Evolutionary conservation across 306 rosid genomes (phyloP).

Genomic region (Malus fusca): DNA sequence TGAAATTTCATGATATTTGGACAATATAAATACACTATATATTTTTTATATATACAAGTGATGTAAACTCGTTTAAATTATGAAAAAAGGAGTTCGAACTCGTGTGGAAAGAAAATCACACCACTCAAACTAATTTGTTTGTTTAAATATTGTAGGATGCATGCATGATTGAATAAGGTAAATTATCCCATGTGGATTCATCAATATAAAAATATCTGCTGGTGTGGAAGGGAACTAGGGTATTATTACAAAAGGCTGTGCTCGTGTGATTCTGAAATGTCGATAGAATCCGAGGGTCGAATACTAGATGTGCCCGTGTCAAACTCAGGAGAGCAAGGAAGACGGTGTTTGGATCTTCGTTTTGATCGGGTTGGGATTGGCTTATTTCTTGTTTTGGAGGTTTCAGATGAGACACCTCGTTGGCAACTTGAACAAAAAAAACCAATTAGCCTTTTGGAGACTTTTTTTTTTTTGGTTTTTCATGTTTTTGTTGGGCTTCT

Average conservation of each 20-base stretch:
- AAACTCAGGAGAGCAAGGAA: constrained; percentile 27
- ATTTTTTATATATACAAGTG: too few relatives aligned
- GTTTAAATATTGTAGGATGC: neutral
- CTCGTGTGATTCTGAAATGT: too few relatives aligned
- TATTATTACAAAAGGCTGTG: too few relatives aligned
- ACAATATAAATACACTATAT: too few relatives aligned
- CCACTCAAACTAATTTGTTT: neutral
- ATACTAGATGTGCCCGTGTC: too few relatives aligned
- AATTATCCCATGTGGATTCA: neutral
- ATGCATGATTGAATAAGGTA: neutral
- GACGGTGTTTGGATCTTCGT: constrained; percentile 54
- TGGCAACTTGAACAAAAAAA: constrained; percentile 47
- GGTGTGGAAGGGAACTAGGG: neutral
- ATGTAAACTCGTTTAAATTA: too few relatives aligned
- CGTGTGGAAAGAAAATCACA: too few relatives aligned
- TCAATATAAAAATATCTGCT: neutral
- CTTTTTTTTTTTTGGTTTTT: neutral
- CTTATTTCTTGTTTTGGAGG: constrained; percentile 68
- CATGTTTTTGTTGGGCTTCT: too few relatives aligned
- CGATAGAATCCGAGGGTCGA: too few relatives aligned
- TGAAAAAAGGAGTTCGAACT: neutral
- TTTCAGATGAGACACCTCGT: constrained; percentile 62
- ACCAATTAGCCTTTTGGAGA: constrained; percentile 17
- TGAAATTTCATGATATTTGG: neutral
- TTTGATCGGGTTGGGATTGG: constrained; percentile 62